Evolutionary conservation across 2,329 filamentous ascomycete genomes (phyloP).

Genomic region (Pseudocercospora fijiensis): DNA sequence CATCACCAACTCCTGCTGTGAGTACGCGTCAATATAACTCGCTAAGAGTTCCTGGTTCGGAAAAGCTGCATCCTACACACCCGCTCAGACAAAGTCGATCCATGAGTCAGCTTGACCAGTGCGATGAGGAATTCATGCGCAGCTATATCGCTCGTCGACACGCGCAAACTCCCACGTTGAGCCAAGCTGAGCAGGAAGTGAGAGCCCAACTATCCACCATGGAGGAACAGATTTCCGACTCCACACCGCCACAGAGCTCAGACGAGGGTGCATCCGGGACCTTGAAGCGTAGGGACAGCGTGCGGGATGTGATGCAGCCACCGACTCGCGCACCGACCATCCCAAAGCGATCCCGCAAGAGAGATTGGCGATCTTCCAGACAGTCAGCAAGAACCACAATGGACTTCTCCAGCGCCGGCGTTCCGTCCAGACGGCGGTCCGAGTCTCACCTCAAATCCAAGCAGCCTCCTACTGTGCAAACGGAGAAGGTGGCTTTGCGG

Average conservation of each 20-base stretch:
- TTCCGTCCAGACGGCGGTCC: constrained; percentile 16
- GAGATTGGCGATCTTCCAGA: constrained; percentile 33
- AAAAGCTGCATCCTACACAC: neutral
- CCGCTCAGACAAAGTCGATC: constrained; percentile 17
- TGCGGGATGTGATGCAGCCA: constrained; percentile 35
- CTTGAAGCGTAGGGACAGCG: constrained; percentile 26
- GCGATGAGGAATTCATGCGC: constrained; percentile 28
- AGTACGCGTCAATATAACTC: constrained; percentile 12
- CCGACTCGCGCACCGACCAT: constrained; percentile 38
- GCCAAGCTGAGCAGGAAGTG: constrained; percentile 47
- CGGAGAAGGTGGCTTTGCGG: constrained; percentile 7
- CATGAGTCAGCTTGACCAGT: constrained; percentile 27
- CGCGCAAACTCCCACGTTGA: constrained; percentile 46
- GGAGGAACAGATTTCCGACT: constrained; percentile 21
- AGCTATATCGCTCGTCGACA: constrained; percentile 18
- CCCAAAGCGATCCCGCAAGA: constrained; percentile 46
- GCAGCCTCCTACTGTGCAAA: neutral
- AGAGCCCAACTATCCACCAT: constrained; percentile 13
- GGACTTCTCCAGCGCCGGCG: constrained; percentile 1
- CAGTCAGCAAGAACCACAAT: neutral
- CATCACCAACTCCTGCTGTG: neutral
- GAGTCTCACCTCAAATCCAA: constrained; percentile 9
- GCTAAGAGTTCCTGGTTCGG: neutral
- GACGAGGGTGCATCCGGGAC: neutral
- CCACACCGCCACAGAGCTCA: neutral